Evolutionary conservation across 208 protist species (phyloP).

Genomic region (Leishmania lainsoni): DNA sequence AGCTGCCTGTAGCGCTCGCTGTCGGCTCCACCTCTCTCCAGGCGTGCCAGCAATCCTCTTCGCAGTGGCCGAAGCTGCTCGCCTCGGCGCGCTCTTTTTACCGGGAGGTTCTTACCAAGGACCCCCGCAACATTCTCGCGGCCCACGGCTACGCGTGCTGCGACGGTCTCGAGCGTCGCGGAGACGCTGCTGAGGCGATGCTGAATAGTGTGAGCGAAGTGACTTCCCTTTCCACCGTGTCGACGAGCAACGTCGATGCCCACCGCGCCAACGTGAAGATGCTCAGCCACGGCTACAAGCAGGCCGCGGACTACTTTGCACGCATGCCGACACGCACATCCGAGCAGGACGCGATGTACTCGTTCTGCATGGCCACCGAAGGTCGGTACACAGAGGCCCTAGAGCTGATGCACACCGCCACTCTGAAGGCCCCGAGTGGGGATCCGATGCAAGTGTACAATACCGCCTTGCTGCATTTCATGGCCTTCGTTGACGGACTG

Average conservation of each 20-base stretch:
- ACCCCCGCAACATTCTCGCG: constrained; percentile 75
- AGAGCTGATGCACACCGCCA: constrained; percentile 40
- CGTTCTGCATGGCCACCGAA: constrained; percentile 75
- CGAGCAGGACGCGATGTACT: constrained; percentile 63
- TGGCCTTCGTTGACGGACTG: constrained; percentile 62
- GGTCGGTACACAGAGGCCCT: constrained; percentile 65
- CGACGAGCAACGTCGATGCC: constrained; percentile 43
- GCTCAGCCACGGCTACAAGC: constrained; percentile 74
- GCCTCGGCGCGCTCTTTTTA: constrained; percentile 54
- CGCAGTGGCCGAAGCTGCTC: constrained; percentile 47
- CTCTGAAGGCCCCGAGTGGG: constrained; percentile 27
- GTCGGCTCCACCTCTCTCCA: constrained; percentile 68
- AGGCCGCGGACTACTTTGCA: constrained; percentile 74
- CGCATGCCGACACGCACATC: constrained; percentile 39
- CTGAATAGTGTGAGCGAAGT: constrained; percentile 77
- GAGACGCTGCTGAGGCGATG: constrained; percentile 67
- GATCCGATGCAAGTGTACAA: constrained; percentile 74
- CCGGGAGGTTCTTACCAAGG: constrained; percentile 52
- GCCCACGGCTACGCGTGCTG: constrained; percentile 88
- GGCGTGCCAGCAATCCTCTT: constrained; percentile 60
- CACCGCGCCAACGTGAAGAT: constrained; percentile 83
- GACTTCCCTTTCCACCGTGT: constrained; percentile 56
- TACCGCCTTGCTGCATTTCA: constrained; percentile 67
- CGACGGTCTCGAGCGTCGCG: constrained; percentile 61
- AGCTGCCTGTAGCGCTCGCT: constrained; percentile 54